These are phyloP conservation scores for Solanum piurae DNA, from an alignment of 257 asterid genomes.

Conservation along the genomic window DNA sequence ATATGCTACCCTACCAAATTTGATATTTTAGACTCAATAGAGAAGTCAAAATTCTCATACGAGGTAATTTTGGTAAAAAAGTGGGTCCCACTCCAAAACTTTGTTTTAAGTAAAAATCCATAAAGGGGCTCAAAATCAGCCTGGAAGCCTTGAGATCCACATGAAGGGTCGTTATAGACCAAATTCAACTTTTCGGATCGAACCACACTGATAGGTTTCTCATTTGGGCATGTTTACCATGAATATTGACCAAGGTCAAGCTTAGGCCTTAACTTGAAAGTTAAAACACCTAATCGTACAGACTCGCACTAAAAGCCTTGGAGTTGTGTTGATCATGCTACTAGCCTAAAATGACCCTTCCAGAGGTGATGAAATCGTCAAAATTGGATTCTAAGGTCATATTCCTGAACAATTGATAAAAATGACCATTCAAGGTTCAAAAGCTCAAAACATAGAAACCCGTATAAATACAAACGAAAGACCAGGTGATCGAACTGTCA, in stretches of 20 bases:
- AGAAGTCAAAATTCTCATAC: accelerated
- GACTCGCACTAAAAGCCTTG: background rate
- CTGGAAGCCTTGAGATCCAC: background rate
- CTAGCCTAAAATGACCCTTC: background rate
- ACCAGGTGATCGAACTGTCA: background rate
- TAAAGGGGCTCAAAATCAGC: too few relatives aligned
- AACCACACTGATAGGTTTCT: background rate
- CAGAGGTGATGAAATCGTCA: background rate
- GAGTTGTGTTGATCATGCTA: background rate
- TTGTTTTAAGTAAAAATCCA: too few relatives aligned
- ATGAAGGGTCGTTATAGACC: background rate
- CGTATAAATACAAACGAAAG: accelerated
- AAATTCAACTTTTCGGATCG: accelerated
- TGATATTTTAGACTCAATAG: background rate
- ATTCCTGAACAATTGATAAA: too few relatives aligned
- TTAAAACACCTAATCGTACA: too few relatives aligned
- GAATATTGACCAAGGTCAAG: background rate
- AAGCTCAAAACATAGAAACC: background rate
- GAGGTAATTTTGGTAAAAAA: too few relatives aligned
- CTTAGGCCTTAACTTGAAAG: background rate
- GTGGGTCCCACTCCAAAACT: background rate
- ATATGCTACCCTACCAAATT: background rate
- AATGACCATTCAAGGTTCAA: background rate
- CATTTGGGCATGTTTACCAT: too few relatives aligned
- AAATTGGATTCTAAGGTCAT: too few relatives aligned